A percentile compares a stretch with the other conserved stretches of the same genome.
Evolutionary conservation across 2,329 filamentous ascomycete species (phyloP).

Genomic region (Macrophomina tecta): DNA sequence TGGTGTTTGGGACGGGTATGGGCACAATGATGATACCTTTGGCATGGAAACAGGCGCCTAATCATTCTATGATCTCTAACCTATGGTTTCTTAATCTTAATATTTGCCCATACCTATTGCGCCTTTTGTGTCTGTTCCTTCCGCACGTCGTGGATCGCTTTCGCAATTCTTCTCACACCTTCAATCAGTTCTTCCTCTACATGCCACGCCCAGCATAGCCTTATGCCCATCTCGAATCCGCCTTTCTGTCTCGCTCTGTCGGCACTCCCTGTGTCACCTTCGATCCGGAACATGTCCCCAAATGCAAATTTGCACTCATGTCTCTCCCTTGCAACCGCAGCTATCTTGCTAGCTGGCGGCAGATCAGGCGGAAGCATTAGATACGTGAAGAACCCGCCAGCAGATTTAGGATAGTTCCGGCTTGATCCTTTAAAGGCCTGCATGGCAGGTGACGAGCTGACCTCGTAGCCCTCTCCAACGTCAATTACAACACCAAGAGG

Average conservation of each 20-base stretch:
- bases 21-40: background rate
- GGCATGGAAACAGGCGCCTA: background rate
- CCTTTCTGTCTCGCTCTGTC: constrained; percentile 40
- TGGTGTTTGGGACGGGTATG: background rate
- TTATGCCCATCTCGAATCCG: constrained; percentile 64
- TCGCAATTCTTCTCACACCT: constrained; percentile 56
- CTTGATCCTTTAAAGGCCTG: constrained; percentile 44
- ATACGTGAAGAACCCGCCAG: constrained; percentile 90
- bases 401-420: constrained; percentile 53
- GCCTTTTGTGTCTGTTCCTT: background rate
- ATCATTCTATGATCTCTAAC: background rate
- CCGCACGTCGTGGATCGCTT: constrained; percentile 5
- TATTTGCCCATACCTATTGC: background rate
- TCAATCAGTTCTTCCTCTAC: constrained; percentile 70
- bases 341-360: constrained; percentile 62
- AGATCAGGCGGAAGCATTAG: constrained; percentile 62
- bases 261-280: constrained; percentile 47
- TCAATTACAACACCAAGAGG: constrained; percentile 63
- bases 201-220: constrained; percentile 74
- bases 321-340: constrained; percentile 62
- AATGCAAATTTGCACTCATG: constrained; percentile 72
- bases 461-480: constrained; percentile 4
- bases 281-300: constrained; percentile 71
- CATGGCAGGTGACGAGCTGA: background rate
- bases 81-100: background rate